Base-by-base conservation (phyloP, 768 basidiomycete genomes). In the Kwoniella sp. region DNA sequence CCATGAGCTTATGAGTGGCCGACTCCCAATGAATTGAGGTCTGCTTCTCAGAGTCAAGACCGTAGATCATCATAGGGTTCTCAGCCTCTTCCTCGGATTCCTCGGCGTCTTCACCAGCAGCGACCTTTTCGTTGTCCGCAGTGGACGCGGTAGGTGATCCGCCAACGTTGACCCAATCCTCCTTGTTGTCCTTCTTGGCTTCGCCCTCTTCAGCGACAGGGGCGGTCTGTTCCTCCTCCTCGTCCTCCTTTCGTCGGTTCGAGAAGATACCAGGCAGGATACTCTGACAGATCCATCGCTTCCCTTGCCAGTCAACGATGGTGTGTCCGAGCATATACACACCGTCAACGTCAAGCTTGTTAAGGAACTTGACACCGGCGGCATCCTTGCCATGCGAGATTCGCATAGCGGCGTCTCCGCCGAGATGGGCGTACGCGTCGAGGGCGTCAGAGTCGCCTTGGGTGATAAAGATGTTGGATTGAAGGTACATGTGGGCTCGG, bases 401-500 rank as follows among this genome's bases (percentile, higher is more conserved):
- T 22, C 77, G 77, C 17, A 80, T 80, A 13, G 82, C 82, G 24
- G 80, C 82, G 65, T 81, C 79, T n/a, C 82, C 81, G 17, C 82
- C 82, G 22, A 80, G 67, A 62, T 82, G 80, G 2, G 74, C 65
- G 68, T 80, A 82, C 8, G 80, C 71, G 46, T 80, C 80, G 67
- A 80, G 77, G 19, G 77, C 78, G 68, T 83, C 82, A 26, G 62
- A 64, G 70, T 80, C 75, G 9, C 81, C 82, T 58, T 81, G 81
- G 50, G 81, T 82, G 78, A 81, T 81, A 68, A 83, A 80, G 68
- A 83, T 80, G 79, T 83, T 82, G 69, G 77, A 78, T 58, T 77
- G 68, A 22, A 83, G 72, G 68, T 72, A 82, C 69, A 82, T 83
- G 70, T 82, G 80, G 1, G 79, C 77, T 46, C 75, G 69, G 10